phyloP scores from a whole-genome alignment of 441 rosid genomes.

The Gossypium aridum region DNA sequence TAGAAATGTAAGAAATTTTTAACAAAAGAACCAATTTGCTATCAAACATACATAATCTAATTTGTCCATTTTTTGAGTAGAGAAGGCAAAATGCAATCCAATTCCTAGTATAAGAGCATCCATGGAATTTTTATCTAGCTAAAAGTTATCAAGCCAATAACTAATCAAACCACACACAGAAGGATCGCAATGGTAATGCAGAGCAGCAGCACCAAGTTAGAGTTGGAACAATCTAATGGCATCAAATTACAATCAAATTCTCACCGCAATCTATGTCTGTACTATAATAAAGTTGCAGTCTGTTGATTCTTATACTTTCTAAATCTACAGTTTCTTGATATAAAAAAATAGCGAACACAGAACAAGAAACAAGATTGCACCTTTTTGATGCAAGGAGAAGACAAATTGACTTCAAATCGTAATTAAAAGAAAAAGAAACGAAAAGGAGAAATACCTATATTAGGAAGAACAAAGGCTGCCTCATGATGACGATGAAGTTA shows the following conservation, averaged over 20 bases:
- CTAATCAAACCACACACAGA: neutral
- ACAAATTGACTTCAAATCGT: constrained; percentile 5
- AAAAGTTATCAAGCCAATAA: neutral
- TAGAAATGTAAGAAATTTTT: too few species aligned
- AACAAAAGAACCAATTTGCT: too few species aligned
- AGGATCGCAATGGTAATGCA: neutral
- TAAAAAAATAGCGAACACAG: constrained; percentile 25
- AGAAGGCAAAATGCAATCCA: too few species aligned
- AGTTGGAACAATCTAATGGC: constrained; percentile 1
- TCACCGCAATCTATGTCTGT: constrained; percentile 7
- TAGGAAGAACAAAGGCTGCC: constrained; percentile 18
- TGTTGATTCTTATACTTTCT: constrained; percentile 16
- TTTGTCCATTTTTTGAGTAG: too few species aligned
- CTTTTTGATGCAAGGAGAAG: constrained; percentile 35
- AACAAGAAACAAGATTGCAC: constrained; percentile 25
- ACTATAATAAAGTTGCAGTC: constrained; percentile 15
- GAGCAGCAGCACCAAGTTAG: neutral
- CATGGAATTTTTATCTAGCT: neutral
- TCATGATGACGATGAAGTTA: constrained; percentile 43
- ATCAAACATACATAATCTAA: too few species aligned
- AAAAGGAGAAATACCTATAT: constrained; percentile 30
- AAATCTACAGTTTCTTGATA: constrained; percentile 27
- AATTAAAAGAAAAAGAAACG: neutral
- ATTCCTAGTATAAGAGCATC: too few species aligned
- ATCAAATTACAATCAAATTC: neutral